A percentile compares a stretch with the other conserved stretches of the same genome.
Evolutionary conservation across 2,329 filamentous ascomycete genomes (phyloP).

Genomic region (Colletotrichum tanaceti): DNA sequence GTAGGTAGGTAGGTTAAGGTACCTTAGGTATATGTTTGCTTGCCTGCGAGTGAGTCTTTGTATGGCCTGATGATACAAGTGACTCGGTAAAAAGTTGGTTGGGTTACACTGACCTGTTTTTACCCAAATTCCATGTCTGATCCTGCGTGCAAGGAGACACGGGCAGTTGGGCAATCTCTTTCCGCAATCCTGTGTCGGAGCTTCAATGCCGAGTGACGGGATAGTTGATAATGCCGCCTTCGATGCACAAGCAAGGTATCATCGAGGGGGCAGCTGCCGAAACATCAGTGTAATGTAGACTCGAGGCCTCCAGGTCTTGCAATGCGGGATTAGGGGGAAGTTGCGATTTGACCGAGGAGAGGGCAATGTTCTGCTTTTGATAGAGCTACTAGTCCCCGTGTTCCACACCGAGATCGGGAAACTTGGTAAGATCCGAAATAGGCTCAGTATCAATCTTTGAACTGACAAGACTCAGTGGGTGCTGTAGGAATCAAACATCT

Average conservation of each 20-base stretch:
- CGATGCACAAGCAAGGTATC: background rate
- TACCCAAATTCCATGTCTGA: background rate
- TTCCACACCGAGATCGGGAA: background rate
- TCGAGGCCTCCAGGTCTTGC: too few species aligned
- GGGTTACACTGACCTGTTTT: constrained; percentile 8
- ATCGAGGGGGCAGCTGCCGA: background rate
- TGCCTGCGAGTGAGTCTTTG: constrained; percentile 7
- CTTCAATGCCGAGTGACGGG: constrained; percentile 4
- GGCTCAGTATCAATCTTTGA: too few species aligned
- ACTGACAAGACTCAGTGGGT: too few species aligned
- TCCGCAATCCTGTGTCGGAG: background rate
- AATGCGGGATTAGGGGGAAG: background rate
- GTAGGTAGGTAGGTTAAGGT: too few species aligned
- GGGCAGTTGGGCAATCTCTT: background rate
- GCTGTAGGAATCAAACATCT: too few species aligned
- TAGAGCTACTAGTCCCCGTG: background rate
- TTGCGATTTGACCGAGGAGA: background rate
- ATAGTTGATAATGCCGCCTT: background rate
- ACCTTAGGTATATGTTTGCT: too few species aligned
- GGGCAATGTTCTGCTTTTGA: background rate
- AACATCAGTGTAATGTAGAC: too few species aligned
- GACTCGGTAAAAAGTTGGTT: background rate
- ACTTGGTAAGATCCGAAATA: too few species aligned
- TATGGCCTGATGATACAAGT: background rate
- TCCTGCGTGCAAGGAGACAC: background rate